phyloP scores from a whole-genome alignment of 2,329 filamentous ascomycete genomes.

The Paracoccidioides brasiliensis region DNA sequence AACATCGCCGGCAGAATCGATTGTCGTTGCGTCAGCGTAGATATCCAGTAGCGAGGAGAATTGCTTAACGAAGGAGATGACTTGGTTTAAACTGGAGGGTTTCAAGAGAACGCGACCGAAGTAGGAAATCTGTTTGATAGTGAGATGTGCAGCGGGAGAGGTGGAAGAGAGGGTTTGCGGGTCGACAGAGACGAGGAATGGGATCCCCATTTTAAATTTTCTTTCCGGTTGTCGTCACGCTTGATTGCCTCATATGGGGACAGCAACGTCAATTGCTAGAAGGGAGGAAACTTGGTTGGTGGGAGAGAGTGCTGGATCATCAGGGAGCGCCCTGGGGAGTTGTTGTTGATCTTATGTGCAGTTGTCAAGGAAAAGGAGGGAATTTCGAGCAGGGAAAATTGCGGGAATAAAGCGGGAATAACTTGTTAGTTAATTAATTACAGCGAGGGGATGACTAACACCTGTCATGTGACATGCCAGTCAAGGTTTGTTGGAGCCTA shows the following conservation, averaged over 20 bases:
- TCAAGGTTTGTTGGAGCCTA: no score
- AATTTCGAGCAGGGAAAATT: no score
- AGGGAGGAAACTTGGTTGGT: no score
- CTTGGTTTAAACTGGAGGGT: conserved; percentile 29
- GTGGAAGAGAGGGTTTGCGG: conserved; percentile 24
- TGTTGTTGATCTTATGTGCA: no score
- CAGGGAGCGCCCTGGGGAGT: no score
- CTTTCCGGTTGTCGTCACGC: neutral
- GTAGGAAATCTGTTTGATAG: conserved; percentile 43
- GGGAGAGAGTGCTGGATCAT: no score
- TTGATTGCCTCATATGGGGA: neutral
- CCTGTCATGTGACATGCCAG: no score
- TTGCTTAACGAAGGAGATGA: conserved; percentile 41
- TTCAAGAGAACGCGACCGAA: conserved; percentile 45
- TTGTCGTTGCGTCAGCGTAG: conserved; percentile 62
- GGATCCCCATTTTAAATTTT: conserved; percentile 27
- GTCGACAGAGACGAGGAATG: conserved; percentile 30
- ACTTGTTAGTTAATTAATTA: no score
- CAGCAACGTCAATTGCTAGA: neutral
- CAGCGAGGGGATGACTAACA: no score
- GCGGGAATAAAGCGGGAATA: no score
- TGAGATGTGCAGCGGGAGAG: conserved; percentile 35
- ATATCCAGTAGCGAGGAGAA: conserved; percentile 46
- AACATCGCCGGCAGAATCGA: conserved; percentile 59
- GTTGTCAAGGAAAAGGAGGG: no score